These are phyloP conservation scores for Starmerella roubikii DNA, from an alignment of 805 yeast species.

Conservation along the genomic window DNA sequence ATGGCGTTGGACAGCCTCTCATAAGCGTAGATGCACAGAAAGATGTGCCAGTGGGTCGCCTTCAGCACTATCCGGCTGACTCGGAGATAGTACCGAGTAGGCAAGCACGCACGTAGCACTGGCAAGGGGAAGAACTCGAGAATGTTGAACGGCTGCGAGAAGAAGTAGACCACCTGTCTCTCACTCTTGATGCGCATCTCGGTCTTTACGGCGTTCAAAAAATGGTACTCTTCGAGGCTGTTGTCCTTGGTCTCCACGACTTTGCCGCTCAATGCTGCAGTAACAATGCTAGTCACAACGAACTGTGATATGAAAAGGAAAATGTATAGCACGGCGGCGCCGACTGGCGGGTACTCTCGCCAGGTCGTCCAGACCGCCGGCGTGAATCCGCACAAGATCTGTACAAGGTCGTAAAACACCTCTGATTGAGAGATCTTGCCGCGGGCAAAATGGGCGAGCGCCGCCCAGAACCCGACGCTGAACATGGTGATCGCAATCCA, in stretches of 20 bases:
- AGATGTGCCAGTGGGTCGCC: conserved; percentile 28
- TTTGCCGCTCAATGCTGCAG: conserved; percentile 36
- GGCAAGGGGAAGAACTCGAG: conserved; percentile 23
- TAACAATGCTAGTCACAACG: conserved; percentile 40
- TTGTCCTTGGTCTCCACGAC: conserved; percentile 26
- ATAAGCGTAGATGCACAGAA: conserved; percentile 25
- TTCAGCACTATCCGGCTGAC: conserved; percentile 27
- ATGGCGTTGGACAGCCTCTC: conserved; percentile 20
- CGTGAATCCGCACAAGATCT: conserved; percentile 44
- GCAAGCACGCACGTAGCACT: conserved; percentile 24
- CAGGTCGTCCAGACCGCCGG: conserved; percentile 49
- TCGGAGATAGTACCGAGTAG: conserved; percentile 24
- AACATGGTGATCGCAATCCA: conserved; percentile 37
- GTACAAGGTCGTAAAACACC: conserved; percentile 39
- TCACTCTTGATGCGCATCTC: conserved; percentile 28
- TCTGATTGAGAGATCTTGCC: conserved; percentile 31
- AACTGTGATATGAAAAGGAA: conserved; percentile 43
- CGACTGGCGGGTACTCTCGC: conserved; percentile 35
- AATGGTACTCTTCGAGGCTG: conserved; percentile 30
- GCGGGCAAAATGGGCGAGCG: conserved; percentile 36
- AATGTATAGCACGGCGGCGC: conserved; percentile 36
- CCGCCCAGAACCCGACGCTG: conserved; percentile 42
- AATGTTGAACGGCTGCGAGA: conserved; percentile 28
- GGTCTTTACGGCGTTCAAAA: conserved; percentile 28
- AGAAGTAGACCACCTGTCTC: conserved; percentile 27